phyloP scores from a whole-genome alignment of 2,329 filamentous ascomycete species.

The Fusarium subglutinans region DNA sequence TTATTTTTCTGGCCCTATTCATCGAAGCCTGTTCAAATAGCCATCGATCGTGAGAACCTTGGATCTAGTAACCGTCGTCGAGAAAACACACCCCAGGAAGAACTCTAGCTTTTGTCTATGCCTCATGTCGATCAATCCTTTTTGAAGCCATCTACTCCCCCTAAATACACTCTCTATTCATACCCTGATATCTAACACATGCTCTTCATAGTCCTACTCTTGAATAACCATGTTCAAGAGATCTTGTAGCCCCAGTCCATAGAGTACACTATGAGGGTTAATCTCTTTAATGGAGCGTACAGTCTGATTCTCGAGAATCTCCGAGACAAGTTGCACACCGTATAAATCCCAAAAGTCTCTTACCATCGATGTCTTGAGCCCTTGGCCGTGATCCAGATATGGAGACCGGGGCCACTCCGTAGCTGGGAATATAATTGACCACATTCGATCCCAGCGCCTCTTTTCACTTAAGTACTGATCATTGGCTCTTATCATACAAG shows the following conservation, averaged over 20 bases:
- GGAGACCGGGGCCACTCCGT: neutral
- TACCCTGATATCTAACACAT: no score
- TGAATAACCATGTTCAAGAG: neutral
- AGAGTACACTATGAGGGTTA: neutral
- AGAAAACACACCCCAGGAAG: no score
- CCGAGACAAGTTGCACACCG: rapidly evolving
- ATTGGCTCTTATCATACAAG: neutral
- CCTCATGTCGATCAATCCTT: no score
- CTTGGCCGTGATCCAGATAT: neutral
- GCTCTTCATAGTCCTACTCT: neutral
- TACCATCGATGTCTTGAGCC: neutral
- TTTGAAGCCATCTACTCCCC: no score
- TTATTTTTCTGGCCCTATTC: rapidly evolving
- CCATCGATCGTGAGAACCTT: neutral
- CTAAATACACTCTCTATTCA: no score
- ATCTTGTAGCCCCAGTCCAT: neutral
- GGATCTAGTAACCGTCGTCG: neutral
- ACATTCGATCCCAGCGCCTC: neutral
- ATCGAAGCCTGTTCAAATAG: rapidly evolving
- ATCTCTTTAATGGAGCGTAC: no score
- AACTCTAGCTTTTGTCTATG: neutral
- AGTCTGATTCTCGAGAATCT: neutral
- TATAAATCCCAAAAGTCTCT: neutral
- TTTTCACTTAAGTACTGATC: neutral
- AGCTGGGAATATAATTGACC: neutral